Conservation (phyloP, 2,329 filamentous ascomycete species). For the Mycocentrospora acerina region DNA sequence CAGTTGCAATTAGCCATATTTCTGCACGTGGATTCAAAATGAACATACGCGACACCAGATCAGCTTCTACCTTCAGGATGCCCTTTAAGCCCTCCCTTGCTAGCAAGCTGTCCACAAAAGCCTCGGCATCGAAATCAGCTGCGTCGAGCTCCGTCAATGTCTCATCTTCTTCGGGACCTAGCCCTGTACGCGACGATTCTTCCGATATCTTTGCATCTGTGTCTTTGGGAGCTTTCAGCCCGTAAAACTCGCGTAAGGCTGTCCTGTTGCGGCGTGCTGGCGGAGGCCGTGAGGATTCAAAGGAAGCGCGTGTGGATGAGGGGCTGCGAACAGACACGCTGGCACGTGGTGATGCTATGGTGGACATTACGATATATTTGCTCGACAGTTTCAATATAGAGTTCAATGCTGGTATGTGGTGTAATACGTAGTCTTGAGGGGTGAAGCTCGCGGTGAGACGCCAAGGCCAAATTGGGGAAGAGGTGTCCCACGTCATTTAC, state of each 20-base stretch:
- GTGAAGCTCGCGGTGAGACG: constrained; percentile 9
- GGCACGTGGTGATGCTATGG: constrained; percentile 60
- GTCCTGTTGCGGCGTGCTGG: constrained; percentile 70
- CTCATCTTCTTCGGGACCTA: constrained; percentile 56
- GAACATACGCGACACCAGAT: constrained; percentile 57
- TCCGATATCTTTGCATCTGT: constrained; percentile 35
- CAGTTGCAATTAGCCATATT: constrained; percentile 8
- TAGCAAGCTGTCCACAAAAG: constrained; percentile 65
- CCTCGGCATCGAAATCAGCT: constrained; percentile 69
- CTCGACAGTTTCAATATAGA: too few relatives aligned
- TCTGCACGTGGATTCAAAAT: not conserved
- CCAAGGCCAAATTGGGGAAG: constrained; percentile 19
- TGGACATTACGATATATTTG: too few relatives aligned
- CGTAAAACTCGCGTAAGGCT: constrained; percentile 93
- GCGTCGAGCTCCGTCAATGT: constrained; percentile 70
- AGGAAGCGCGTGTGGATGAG: constrained; percentile 74
- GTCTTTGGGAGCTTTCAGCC: constrained; percentile 60
- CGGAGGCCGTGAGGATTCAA: constrained; percentile 51
- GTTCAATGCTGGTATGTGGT: too few relatives aligned
- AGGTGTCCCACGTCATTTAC: constrained; percentile 25
- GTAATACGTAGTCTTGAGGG: constrained; percentile 4
- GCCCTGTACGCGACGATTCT: constrained; percentile 28
- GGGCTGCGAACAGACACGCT: constrained; percentile 65
- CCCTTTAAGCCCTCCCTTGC: constrained; percentile 66
- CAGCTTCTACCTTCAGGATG: constrained; percentile 69